phyloP scores from a whole-genome alignment of 2,329 filamentous ascomycete species.

The Shiraia sp. region DNA sequence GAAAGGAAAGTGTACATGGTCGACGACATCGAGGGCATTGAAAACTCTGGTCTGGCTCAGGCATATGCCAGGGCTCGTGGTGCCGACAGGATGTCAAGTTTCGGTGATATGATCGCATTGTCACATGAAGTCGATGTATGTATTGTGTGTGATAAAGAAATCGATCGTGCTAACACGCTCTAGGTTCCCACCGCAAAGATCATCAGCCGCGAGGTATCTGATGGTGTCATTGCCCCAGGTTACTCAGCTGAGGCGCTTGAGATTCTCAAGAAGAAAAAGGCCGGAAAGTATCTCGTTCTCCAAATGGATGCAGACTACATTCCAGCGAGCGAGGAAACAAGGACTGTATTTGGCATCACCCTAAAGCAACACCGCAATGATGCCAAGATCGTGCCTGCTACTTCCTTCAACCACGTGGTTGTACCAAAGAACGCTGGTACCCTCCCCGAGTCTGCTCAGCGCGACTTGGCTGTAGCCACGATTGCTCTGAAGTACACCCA shows the following conservation, averaged over 20 bases:
- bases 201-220: conserved; percentile 96
- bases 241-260: conserved; percentile 85
- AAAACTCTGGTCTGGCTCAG: conserved; percentile 83
- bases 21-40: conserved; percentile 87
- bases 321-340: conserved; percentile 73
- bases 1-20: conserved; percentile 99
- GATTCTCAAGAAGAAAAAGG: conserved; percentile 97
- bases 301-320: conserved; percentile 90
- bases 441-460: conserved; percentile 78
- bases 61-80: conserved; percentile 95
- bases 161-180: conserved; percentile 1
- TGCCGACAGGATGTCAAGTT: conserved; percentile 98
- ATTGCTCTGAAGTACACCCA: conserved; percentile 98
- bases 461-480: conserved; percentile 91
- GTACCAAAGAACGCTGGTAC: conserved; percentile 76
- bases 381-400: conserved; percentile 76
- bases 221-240: conserved; percentile 90
- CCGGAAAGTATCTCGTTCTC: conserved; percentile 91
- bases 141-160: neutral
- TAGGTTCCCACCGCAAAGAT: conserved; percentile 85
- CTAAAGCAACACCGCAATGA: conserved; percentile 94
- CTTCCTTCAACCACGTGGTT: conserved; percentile 82
- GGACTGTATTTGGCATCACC: conserved; percentile 87
- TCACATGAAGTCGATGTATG: conserved; percentile 79
- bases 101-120: conserved; percentile 93